phyloP scores from a whole-genome alignment of 805 yeast genomes.

The Candida maesae region DNA sequence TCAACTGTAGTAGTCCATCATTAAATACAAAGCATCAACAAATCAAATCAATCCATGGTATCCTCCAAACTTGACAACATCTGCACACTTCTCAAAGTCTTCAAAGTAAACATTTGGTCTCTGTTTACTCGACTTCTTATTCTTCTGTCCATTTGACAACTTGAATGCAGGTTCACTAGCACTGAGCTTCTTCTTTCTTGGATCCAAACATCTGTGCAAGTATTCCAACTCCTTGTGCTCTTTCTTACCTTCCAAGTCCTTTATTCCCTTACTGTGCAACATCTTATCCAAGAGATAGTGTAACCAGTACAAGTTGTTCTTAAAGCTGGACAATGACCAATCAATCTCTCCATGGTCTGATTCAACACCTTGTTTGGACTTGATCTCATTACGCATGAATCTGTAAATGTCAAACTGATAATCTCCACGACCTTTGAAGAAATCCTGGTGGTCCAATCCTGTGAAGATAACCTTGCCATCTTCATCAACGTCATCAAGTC shows the following conservation, averaged over 20 bases:
- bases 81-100: conserved; percentile 26
- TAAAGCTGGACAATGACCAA: conserved; percentile 45
- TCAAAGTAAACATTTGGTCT: conserved; percentile 18
- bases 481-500: conserved; percentile 41
- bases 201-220: conserved; percentile 34
- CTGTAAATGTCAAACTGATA: conserved; percentile 60
- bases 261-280: conserved; percentile 37
- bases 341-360: conserved; percentile 32
- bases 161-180: conserved; percentile 20
- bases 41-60: conserved; percentile 5
- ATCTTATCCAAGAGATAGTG: conserved; percentile 55
- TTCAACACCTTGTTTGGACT: conserved; percentile 7
- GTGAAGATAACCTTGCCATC: conserved; percentile 38
- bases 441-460: conserved; percentile 60
- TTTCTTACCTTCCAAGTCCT: conserved; percentile 21
- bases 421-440: conserved; percentile 58
- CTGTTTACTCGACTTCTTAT: conserved; percentile 15
- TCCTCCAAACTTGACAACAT: conserved; percentile 19
- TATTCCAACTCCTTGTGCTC: conserved; percentile 28
- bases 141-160: conserved; percentile 1
- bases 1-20: background rate
- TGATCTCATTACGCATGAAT: conserved; percentile 41
- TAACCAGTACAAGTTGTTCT: conserved; percentile 61
- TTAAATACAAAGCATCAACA: background rate
- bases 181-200: conserved; percentile 26